phyloP scores from a whole-genome alignment of 1,284 basidiomycete genomes.

The Neotropicomus parvogracilis region DNA sequence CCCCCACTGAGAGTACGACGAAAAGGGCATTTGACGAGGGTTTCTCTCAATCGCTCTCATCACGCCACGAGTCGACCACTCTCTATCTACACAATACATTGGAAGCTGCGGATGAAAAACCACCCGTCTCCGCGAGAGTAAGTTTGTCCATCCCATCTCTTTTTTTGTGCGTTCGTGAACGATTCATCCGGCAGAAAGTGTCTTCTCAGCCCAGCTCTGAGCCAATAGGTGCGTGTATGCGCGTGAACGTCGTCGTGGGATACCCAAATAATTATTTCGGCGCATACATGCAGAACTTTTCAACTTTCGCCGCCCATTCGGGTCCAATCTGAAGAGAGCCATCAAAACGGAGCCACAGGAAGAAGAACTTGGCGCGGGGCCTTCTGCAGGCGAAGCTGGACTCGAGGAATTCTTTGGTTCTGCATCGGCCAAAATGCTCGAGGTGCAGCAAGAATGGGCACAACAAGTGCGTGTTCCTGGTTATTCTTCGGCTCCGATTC shows the following conservation, averaged over 20 bases:
- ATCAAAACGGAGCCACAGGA: slow-evolving; percentile 13
- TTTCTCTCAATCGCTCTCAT: slow-evolving; percentile 13
- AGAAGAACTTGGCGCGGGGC: slow-evolving; percentile 6
- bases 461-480: slow-evolving; percentile 12
- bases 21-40: slow-evolving; percentile 9
- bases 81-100: slow-evolving; percentile 2
- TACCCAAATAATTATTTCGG: background rate
- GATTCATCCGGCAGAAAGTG: slow-evolving; percentile 10
- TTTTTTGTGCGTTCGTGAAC: background rate
- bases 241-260: background rate
- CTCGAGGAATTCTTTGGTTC: background rate
- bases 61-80: slow-evolving; percentile 15
- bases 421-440: background rate
- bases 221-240: slow-evolving; percentile 28
- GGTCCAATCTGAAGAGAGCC: background rate
- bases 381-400: background rate
- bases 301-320: slow-evolving; percentile 3
- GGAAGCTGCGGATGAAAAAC: slow-evolving; percentile 8
- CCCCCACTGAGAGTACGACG: slow-evolving; percentile 4
- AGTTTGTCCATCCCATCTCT: background rate
- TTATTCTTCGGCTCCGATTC: background rate
- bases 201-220: slow-evolving; percentile 10
- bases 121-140: slow-evolving; percentile 9
- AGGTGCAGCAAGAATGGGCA: slow-evolving; percentile 10
- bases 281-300: slow-evolving; percentile 18